phyloP scores from a whole-genome alignment of 495 filamentous ascomycete genomes.

The Aspergillus funiculosus region DNA sequence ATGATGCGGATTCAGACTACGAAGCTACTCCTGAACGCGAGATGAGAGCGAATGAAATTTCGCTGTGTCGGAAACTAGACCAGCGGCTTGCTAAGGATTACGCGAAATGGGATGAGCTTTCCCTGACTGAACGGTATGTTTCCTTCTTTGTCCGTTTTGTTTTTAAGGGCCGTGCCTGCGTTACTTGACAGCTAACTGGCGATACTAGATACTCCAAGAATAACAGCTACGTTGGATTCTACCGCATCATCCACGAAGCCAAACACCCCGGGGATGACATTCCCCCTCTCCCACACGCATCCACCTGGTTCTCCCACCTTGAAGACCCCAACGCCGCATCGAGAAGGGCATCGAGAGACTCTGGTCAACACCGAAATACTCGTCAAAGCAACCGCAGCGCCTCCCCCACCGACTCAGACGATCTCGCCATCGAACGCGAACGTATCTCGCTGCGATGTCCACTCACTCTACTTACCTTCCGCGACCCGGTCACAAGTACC shows the following conservation, averaged over 20 bases:
- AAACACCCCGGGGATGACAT: slow-evolving; percentile 58
- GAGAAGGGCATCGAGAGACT: not conserved
- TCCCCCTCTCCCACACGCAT: slow-evolving; percentile 58
- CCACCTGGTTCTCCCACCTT: slow-evolving; percentile 63
- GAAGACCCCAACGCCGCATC: slow-evolving; percentile 32
- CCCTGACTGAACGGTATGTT: slow-evolving; percentile 37
- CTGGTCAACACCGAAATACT: slow-evolving; percentile 1
- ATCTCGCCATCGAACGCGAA: slow-evolving; percentile 66
- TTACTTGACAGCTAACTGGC: not conserved
- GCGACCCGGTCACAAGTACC: slow-evolving; percentile 64
- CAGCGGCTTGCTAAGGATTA: slow-evolving; percentile 23
- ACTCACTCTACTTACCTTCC: slow-evolving; percentile 67
- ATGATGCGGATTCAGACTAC: slow-evolving; percentile 24
- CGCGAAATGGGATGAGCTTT: slow-evolving; percentile 29
- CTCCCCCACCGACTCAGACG: slow-evolving; percentile 42
- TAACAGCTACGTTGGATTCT: slow-evolving; percentile 76
- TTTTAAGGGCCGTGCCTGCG: not conserved
- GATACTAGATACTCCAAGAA: slow-evolving; percentile 57
- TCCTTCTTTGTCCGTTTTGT: not conserved
- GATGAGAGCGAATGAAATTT: slow-evolving; percentile 14
- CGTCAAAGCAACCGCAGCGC: slow-evolving; percentile 6
- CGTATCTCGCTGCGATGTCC: slow-evolving; percentile 71
- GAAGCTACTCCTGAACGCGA: slow-evolving; percentile 24
- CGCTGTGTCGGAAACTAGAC: slow-evolving; percentile 26
- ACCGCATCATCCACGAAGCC: slow-evolving; percentile 70